These are phyloP conservation scores for Torrubiellomyces zombiae DNA, from an alignment of 2,329 filamentous ascomycete genomes.

Conservation along the genomic window DNA sequence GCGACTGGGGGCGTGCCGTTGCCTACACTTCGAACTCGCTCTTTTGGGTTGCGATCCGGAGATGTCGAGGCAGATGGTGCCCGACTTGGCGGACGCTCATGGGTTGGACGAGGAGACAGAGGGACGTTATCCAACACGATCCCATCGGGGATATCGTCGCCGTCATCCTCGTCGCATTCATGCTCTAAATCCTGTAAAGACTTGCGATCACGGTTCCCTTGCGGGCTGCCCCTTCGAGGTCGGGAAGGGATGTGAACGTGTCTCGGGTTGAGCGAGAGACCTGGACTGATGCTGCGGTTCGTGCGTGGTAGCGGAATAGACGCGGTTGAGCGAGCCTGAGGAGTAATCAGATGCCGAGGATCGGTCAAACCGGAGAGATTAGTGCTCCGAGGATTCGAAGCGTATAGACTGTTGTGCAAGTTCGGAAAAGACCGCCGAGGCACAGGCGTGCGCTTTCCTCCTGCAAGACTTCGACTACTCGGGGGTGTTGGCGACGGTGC, in stretches of 20 bases:
- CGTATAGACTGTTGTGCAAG: slow-evolving; percentile 27
- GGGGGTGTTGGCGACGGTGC: slow-evolving; percentile 12
- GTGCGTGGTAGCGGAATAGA: slow-evolving; percentile 22
- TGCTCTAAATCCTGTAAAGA: slow-evolving; percentile 54
- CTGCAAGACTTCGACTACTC: slow-evolving; percentile 14
- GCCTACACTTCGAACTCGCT: slow-evolving; percentile 38
- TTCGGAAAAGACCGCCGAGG: slow-evolving; percentile 27
- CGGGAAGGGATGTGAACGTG: slow-evolving; percentile 22
- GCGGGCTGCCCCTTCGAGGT: slow-evolving; percentile 52
- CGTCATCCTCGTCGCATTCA: slow-evolving; percentile 62
- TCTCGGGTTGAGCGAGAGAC: slow-evolving; percentile 25
- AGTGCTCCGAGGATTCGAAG: slow-evolving; percentile 33
- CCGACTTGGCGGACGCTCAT: slow-evolving; percentile 36
- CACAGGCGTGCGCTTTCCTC: slow-evolving; percentile 12
- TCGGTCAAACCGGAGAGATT: slow-evolving; percentile 23
- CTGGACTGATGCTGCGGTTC: slow-evolving; percentile 35
- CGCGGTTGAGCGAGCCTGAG: slow-evolving; percentile 16
- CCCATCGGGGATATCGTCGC: slow-evolving; percentile 63
- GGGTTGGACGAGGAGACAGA: slow-evolving; percentile 52
- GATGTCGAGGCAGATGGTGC: slow-evolving; percentile 36
- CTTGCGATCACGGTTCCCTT: slow-evolving; percentile 48
- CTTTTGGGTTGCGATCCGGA: slow-evolving; percentile 32
- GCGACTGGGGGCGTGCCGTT: slow-evolving; percentile 47
- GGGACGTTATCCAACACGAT: slow-evolving; percentile 69
- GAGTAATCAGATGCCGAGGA: slow-evolving; percentile 13